Evolutionary conservation across 2,329 filamentous ascomycete species (phyloP), one percentile per base, ranked within the genome.

Genomic region (Trichoderma breve): DNA sequence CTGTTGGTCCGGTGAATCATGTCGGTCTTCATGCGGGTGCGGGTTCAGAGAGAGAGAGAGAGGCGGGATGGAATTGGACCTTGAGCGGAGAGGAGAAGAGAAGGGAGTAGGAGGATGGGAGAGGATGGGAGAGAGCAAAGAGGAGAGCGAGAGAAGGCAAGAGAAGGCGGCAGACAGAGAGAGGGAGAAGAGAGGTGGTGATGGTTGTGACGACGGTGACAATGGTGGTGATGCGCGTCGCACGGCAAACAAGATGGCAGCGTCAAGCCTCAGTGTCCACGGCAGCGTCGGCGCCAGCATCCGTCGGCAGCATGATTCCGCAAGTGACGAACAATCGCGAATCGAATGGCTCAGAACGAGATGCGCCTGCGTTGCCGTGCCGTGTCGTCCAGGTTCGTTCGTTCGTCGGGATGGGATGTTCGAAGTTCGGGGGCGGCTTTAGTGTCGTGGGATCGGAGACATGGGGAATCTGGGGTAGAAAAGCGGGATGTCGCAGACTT

Each of bases 1-100:
- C 77, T 79, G 6, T 75, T 75, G 61, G 76, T 77, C 71, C 78
- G 78, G n/a, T 79, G 76, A 66, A 80, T 78, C 77, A 78, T 79
- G 58, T 74, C 69, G 68, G 26, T 61, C 61, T 57, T 67, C 30
- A 67, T 30, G 6, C 21, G 47, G 47, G 47, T 18, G 60, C 14
- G 21, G 3, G 43, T 24, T 53, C 47, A 53, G 14, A 11, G 9
- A 47, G 24, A n/a, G 36, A 53, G 14, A 11, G 9, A 47, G 24
- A n/a, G 36, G n/a, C 36, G 26, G 4, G 43, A 18, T 39, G 14
- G 34, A 43, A 43, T 43, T 43, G n/a, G 60, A 28, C 11, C 8
- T 15, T 11, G 55, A 34, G n/a, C 8, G 9, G 64, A 32, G 36
- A 18, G 6, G 24, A 62, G 28, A 32, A n/a, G n/a, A 39, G 28